Evolutionary conservation across 2,329 filamentous ascomycete species (phyloP).

Genomic region (Nemania sp.): DNA sequence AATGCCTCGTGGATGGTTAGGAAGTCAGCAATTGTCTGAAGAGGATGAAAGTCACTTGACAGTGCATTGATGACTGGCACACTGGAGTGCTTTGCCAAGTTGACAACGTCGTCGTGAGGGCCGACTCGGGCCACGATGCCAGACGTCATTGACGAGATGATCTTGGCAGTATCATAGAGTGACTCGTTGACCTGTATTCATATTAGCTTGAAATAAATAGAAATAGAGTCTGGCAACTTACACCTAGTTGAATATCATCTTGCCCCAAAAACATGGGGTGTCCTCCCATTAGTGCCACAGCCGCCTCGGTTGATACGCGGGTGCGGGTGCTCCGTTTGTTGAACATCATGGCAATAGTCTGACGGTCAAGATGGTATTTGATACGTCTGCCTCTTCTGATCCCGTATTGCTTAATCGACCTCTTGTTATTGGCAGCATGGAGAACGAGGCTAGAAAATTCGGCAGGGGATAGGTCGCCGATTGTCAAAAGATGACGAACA

Average conservation of each 20-base stretch:
- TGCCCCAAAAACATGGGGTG: slow-evolving; percentile 97
- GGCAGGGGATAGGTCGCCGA: slow-evolving; percentile 81
- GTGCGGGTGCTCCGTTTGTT: slow-evolving; percentile 95
- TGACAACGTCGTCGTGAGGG: slow-evolving; percentile 78
- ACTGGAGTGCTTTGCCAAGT: slow-evolving; percentile 76
- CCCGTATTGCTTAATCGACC: slow-evolving; percentile 81
- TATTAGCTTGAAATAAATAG: slow-evolving; percentile 26
- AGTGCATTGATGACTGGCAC: slow-evolving; percentile 90
- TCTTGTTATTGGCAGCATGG: slow-evolving; percentile 83
- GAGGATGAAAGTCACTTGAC: slow-evolving; percentile 90
- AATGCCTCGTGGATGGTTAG: slow-evolving; percentile 88
- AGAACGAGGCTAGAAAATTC: slow-evolving; percentile 86
- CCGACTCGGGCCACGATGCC: slow-evolving; percentile 85
- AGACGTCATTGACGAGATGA: slow-evolving; percentile 94
- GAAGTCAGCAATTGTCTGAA: slow-evolving; percentile 95
- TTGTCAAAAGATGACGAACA: slow-evolving; percentile 91
- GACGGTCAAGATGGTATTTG: slow-evolving; percentile 73
- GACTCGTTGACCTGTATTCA: slow-evolving; percentile 82
- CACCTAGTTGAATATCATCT: slow-evolving; percentile 95
- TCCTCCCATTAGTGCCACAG: slow-evolving; percentile 87
- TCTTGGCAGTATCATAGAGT: slow-evolving; percentile 88
- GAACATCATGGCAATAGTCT: slow-evolving; percentile 95
- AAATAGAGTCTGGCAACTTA: slow-evolving; percentile 54
- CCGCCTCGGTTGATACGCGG: slow-evolving; percentile 91
- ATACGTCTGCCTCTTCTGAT: no score